A percentile compares a stretch with the other conserved stretches of the same genome.
phyloP scores from a whole-genome alignment of 2,329 filamentous ascomycete genomes.

The Apiospora kogelbergensis region DNA sequence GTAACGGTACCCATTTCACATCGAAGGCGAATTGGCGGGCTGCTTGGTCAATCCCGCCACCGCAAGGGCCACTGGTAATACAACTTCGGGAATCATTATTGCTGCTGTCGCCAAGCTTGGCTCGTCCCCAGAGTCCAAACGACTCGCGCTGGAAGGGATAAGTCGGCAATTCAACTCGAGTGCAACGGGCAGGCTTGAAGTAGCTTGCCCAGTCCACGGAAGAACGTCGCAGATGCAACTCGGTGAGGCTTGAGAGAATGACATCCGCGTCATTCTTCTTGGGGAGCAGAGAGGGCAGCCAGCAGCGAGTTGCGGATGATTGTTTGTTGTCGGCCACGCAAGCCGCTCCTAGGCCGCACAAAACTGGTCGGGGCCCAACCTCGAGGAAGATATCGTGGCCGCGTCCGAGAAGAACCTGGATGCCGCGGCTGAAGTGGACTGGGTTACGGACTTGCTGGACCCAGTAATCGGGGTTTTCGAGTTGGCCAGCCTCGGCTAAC shows the following conservation, averaged over 20 bases:
- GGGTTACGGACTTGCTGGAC: neutral
- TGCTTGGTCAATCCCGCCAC: neutral
- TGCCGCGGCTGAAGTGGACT: constrained; percentile 17
- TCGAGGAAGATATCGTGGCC: constrained; percentile 25
- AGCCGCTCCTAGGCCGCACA: constrained; percentile 22
- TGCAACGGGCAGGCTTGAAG: constrained; percentile 21
- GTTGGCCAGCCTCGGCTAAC: neutral
- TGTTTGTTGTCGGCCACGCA: constrained; percentile 14
- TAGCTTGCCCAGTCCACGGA: constrained; percentile 24
- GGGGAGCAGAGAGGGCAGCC: neutral
- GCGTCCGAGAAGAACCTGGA: constrained; percentile 18
- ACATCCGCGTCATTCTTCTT: neutral
- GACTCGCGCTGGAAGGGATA: constrained; percentile 26
- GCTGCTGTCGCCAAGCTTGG: neutral
- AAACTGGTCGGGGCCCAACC: constrained; percentile 21
- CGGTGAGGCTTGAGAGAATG: neutral
- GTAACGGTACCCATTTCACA: neutral
- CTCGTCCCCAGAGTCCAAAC: constrained; percentile 1
- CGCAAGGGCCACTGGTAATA: no score
- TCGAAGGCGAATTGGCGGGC: neutral
- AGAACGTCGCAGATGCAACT: constrained; percentile 20
- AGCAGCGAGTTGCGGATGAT: neutral
- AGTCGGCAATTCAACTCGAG: constrained; percentile 22
- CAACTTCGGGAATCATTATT: neutral
- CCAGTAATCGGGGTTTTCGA: neutral